Evolutionary conservation across 768 basidiomycete species (phyloP).

Genomic region (Dioszegia crocea): DNA sequence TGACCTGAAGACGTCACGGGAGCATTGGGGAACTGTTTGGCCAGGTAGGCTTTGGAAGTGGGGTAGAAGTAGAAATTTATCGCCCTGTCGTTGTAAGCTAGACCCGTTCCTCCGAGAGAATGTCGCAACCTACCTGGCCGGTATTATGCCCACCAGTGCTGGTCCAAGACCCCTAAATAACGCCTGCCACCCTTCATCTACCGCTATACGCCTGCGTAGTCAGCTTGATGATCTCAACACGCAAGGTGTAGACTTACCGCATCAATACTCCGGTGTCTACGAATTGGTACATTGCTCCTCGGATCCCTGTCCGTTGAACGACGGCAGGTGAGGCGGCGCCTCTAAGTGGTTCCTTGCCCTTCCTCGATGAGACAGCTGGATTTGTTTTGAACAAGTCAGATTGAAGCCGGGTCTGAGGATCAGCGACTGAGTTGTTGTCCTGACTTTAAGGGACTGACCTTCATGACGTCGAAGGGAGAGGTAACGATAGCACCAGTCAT

Average conservation of each 20-base stretch:
- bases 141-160: slow-evolving; percentile 88
- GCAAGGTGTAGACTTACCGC: slow-evolving; percentile 55
- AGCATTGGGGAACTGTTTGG: slow-evolving; percentile 60
- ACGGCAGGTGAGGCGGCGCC: slow-evolving; percentile 47
- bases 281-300: slow-evolving; percentile 79
- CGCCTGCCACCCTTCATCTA: slow-evolving; percentile 78
- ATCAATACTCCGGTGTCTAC: slow-evolving; percentile 90
- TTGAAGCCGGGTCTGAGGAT: slow-evolving; percentile 73
- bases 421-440: background rate
- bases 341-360: slow-evolving; percentile 42
- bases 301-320: slow-evolving; percentile 43
- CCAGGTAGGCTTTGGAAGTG: slow-evolving; percentile 88
- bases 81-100: slow-evolving; percentile 52
- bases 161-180: slow-evolving; percentile 93
- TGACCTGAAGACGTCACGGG: slow-evolving; percentile 52
- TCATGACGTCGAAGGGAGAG: slow-evolving; percentile 96
- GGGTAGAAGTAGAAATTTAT: slow-evolving; percentile 99
- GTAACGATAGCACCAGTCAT: slow-evolving; percentile 98
- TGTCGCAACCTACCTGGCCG: slow-evolving; percentile 61
- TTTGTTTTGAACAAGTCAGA: slow-evolving; percentile 67
- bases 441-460: slow-evolving; percentile 48
- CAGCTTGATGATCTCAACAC: background rate
- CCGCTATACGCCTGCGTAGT: slow-evolving; percentile 60
- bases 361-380: slow-evolving; percentile 1
- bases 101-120: background rate